Base-by-base conservation (phyloP, 495 filamentous ascomycete species). In the Daldinia decipiens region DNA sequence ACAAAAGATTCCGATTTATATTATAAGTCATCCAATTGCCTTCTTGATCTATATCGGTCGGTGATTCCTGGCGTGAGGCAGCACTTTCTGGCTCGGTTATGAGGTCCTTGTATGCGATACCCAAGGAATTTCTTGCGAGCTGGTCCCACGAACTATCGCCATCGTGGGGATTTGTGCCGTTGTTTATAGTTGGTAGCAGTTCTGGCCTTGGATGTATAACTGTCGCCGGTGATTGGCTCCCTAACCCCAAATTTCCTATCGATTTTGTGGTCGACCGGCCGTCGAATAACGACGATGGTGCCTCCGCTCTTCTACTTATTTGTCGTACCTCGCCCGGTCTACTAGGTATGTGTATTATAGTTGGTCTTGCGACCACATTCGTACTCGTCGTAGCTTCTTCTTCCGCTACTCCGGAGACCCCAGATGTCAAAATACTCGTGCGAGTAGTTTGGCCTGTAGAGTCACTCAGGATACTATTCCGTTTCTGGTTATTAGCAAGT, bases 31-130 rank as follows among this genome's bases (percentile, higher is more conserved):
- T 67, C 75, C 75, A 76, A n/a, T 74, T 70, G 11, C 62, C 69
- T 43, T 63, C 59, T 32, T 56, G 53, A 17, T 21, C 34, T 17
- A 56, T 51, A 2, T 47, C 62, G 13, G 32, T 29, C 50, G 32
- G 59, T 3, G 67, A 15, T 53, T 59, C 67, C n/a, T 38, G 57
- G 1, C 51, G 36, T 27, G 59, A 36, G 5, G 38, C 5, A 13
- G 34, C 43, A 12, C 29, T 56, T 15, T 58, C 53, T 19, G 67
- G 53, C 59, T 71, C 68, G 31, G 62, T 70, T 8, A 72, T 40
- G 8, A 77, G 65, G 13, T 80, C 77, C 39, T 68, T 67, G 55
- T 79, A 81, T n/a, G 73, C 73, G 31, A 82, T 79, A 6, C 77
- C 77, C 2, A 79, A 65, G 9, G 75, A 76, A 55, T 77, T 75